Evolutionary conservation across 78 protist species (phyloP).

Genomic region (Dictyostelium citrinum): DNA sequence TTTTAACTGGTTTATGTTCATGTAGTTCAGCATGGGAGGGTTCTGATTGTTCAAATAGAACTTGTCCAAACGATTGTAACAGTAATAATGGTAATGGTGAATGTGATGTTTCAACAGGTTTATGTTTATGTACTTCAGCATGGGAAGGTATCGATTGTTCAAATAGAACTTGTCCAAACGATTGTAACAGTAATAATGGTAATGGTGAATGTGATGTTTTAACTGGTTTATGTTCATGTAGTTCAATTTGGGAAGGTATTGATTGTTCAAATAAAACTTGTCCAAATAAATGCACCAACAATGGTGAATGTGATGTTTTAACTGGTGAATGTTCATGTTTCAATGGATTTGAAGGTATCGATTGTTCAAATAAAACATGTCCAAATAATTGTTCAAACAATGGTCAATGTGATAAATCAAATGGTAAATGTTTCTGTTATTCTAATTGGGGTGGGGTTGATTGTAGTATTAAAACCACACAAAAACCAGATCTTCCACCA

Average conservation of each 20-base stretch:
- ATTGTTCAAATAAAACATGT: not conserved
- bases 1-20: not conserved
- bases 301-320: not conserved
- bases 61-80: not conserved
- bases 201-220: not conserved
- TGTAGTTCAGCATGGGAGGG: not conserved
- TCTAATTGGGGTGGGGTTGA: not conserved
- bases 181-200: not conserved
- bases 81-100: not conserved
- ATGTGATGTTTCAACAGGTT: not conserved
- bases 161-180: not conserved
- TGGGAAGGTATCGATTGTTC: not conserved
- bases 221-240: not conserved
- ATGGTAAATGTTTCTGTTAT: constrained; percentile 27
- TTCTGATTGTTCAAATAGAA: not conserved
- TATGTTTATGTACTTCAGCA: not conserved
- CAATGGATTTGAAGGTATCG: not conserved
- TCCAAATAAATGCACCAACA: not conserved
- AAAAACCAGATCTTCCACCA: not conserved
- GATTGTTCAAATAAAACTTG: not conserved
- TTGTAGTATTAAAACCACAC: not conserved
- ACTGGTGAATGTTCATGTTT: constrained; percentile 10
- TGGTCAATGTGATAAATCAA: not conserved
- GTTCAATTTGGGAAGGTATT: not conserved
- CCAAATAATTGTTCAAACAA: not conserved